A percentile compares a stretch with the other conserved stretches of the same genome.
phyloP scores from a whole-genome alignment of 2,329 filamentous ascomycete genomes.

The Teratosphaeria zuluensis region DNA sequence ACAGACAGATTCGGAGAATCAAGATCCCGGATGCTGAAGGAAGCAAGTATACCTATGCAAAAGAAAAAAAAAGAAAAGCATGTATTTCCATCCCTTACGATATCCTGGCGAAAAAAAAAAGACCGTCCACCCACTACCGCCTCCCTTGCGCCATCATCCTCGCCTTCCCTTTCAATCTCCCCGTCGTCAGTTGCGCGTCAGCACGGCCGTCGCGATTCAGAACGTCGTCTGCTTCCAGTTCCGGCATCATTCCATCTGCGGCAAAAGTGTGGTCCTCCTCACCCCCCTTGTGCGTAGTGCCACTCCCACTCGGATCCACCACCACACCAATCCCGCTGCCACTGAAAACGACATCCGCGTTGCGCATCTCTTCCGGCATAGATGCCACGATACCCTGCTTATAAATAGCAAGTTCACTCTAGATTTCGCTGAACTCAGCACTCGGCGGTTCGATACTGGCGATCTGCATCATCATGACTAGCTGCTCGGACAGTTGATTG shows the following conservation, averaged over 20 bases:
- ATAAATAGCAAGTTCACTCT: not conserved
- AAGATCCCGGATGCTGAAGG: too few species aligned
- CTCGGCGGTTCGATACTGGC: not conserved
- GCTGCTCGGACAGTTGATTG: not conserved
- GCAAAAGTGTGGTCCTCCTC: not conserved
- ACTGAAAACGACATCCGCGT: too few species aligned
- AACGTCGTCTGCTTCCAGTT: not conserved
- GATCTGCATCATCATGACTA: not conserved
- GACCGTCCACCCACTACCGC: not conserved
- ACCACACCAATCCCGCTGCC: too few species aligned
- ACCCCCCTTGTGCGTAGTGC: not conserved
- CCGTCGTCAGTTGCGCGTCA: not conserved
- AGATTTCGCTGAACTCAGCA: not conserved
- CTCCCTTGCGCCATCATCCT: not conserved
- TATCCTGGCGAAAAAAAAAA: too few species aligned
- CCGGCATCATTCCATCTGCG: not conserved
- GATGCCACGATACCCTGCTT: not conserved
- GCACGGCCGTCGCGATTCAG: not conserved
- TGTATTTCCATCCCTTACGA: too few species aligned
- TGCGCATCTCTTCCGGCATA: not conserved
- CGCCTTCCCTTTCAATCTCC: not conserved
- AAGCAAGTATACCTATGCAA: too few species aligned
- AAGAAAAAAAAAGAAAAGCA: too few species aligned
- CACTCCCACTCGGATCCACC: not conserved
- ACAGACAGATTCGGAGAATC: too few species aligned